Evolutionary conservation across 306 rosid genomes (phyloP), one percentile per base, ranked within the genome.

Genomic region (Cucurbita pepo): DNA sequence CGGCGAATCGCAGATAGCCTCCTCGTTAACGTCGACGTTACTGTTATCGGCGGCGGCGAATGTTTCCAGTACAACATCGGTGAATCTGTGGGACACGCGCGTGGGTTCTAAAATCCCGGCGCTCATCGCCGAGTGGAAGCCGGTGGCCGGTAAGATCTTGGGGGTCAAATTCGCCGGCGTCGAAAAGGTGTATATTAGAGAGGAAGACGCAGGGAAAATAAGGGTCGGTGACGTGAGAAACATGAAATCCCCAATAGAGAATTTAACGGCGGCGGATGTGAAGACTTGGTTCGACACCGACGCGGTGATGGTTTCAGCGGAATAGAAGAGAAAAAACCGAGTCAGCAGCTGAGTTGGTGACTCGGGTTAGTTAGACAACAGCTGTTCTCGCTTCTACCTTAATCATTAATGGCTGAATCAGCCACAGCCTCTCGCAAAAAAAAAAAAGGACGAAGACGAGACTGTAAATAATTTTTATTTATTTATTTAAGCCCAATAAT

Each of bases 81-180:
- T 93, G 14, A 76, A 74, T 6, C 50, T 88, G 10, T 90, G 91
- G 97, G 98, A 93, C 81, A 34, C 78, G 37, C 88, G 97, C 18
- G 73, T 86, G 10, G 86, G 91, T 45, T 47, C 76, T 1, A 44
- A 87, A 19, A 59, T 80, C 2, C 98, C 97, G 55, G 84, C 87
- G 13, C 73, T 87, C 5, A 50, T 79, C 0, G 85, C 88, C 38
- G 90, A 90, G 22, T 93, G 96, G 96, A 77, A 75, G 10, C 86
- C 96, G 0, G 77, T 54, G 16, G 12, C 79, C 14, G 90, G 88
- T 5, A 82, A 78, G 25, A 56, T 73, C 34, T 79, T 78, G 36
- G 83, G 87, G 7, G 66, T 83, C 0, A 79, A 78, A 3, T 80
- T 83, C 6, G 69, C 83, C 16, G 88, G 78, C n/a, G 79, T 50